Conservation (phyloP, 176 grass and related monocot species). For the Canna indica region DNA sequence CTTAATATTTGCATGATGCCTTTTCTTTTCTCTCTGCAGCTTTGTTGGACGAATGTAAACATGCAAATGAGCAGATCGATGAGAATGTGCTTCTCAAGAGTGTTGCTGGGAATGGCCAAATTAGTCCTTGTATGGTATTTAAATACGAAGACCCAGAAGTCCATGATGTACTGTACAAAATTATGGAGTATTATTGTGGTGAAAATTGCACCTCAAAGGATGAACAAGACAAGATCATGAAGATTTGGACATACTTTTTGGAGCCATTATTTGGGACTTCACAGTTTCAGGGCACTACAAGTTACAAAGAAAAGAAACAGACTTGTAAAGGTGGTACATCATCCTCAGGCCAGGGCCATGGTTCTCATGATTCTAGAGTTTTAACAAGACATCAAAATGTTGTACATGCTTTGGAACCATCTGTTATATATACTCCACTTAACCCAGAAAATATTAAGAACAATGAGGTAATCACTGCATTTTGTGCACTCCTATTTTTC, state of each 20-base stretch:
- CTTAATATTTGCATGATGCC: not conserved
- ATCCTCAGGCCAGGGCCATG: not conserved
- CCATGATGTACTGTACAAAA: slow-evolving; percentile 13
- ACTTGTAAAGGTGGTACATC: not conserved
- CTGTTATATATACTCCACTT: not conserved
- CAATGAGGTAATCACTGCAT: not conserved
- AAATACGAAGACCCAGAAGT: slow-evolving; percentile 14
- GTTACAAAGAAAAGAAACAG: not conserved
- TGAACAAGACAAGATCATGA: slow-evolving; percentile 6
- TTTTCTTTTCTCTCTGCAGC: slow-evolving; percentile 3
- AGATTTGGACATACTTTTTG: slow-evolving; percentile 14
- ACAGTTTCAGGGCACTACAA: slow-evolving; percentile 22
- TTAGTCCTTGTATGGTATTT: slow-evolving; percentile 13
- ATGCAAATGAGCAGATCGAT: slow-evolving; percentile 1
- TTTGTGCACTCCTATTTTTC: not conserved
- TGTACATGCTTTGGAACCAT: not conserved
- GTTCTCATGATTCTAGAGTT: not conserved
- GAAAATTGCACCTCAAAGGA: not conserved
- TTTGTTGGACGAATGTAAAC: slow-evolving; percentile 16
- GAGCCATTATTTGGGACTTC: slow-evolving; percentile 14
- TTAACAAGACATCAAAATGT: not conserved
- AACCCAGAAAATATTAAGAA: not conserved
- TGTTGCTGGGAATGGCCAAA: not conserved
- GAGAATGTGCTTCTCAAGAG: not conserved
- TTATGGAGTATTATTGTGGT: slow-evolving; percentile 1